Evolutionary conservation across 805 yeast genomes (phyloP).

Genomic region (Suhomyces sp.): DNA sequence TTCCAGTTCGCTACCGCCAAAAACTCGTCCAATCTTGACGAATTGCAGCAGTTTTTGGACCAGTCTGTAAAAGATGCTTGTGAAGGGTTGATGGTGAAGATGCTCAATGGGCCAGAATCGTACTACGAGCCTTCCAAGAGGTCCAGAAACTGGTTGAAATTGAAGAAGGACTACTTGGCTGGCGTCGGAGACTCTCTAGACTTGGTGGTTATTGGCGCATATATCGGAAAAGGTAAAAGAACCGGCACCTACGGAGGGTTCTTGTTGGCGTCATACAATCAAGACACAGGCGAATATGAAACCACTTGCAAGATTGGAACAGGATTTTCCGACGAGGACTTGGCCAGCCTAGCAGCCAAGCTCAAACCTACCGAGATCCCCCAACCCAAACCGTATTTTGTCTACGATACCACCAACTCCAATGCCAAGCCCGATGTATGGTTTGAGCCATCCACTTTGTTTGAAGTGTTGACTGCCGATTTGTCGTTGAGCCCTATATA

Average conservation of each 20-base stretch:
- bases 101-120: conserved; percentile 76
- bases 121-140: conserved; percentile 92
- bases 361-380: conserved; percentile 66
- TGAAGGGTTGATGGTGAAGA: conserved; percentile 95
- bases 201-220: conserved; percentile 90
- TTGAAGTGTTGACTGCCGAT: conserved; percentile 92
- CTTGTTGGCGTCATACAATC: conserved; percentile 83
- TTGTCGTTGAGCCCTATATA: conserved; percentile 84
- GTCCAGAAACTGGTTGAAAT: conserved; percentile 91
- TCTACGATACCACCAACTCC: conserved; percentile 57
- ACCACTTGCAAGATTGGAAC: conserved; percentile 97
- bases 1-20: conserved; percentile 76
- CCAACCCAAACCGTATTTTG: conserved; percentile 63
- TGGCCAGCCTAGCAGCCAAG: conserved; percentile 55
- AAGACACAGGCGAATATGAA: conserved; percentile 88
- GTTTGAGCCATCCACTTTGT: conserved; percentile 82
- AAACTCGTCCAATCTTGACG: conserved; percentile 67
- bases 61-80: conserved; percentile 86
- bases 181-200: conserved; percentile 97
- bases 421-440: conserved; percentile 86
- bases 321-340: conserved; percentile 86
- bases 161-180: conserved; percentile 90
- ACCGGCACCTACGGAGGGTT: conserved; percentile 96
- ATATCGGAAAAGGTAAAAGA: conserved; percentile 89
- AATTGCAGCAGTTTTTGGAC: conserved; percentile 80